A percentile compares a stretch with the other conserved stretches of the same genome.
These are phyloP conservation scores for Spiraea crenata DNA, from an alignment of 331 rosid species.

Conservation along the genomic window DNA sequence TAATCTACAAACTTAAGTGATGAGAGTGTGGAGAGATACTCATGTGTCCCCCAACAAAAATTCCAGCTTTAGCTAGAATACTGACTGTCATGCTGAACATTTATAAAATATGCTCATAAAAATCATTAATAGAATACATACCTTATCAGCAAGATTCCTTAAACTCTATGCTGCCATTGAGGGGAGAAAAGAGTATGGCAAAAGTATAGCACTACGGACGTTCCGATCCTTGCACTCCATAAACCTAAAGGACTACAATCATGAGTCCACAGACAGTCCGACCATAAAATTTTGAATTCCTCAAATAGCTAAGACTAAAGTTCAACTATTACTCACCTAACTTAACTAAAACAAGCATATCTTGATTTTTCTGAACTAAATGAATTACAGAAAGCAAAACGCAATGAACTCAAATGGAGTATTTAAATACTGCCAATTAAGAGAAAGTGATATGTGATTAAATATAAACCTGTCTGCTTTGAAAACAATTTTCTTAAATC, in stretches of 20 bases:
- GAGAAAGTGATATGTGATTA: neutral
- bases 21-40: neutral
- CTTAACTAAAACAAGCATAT: neutral
- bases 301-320: conserved; percentile 2
- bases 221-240: conserved; percentile 98
- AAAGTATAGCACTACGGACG: conserved; percentile 59
- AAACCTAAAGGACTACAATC: conserved; percentile 58
- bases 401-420: neutral
- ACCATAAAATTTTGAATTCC: neutral
- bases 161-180: conserved; percentile 70
- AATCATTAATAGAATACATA: conserved; percentile 16
- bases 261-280: neutral
- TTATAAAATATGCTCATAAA: neutral
- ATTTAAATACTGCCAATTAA: neutral
- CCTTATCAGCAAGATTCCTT: conserved; percentile 80
- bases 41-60: neutral
- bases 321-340: neutral
- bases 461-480: too few relatives aligned
- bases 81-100: neutral
- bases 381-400: neutral
- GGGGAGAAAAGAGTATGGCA: conserved; percentile 86
- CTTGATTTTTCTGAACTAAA: neutral
- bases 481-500: too few relatives aligned
- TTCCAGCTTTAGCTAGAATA: neutral
- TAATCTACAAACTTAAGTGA: neutral